Conservation (phyloP, 148 eudicot genomes). For the Gaultheria prostrata region DNA sequence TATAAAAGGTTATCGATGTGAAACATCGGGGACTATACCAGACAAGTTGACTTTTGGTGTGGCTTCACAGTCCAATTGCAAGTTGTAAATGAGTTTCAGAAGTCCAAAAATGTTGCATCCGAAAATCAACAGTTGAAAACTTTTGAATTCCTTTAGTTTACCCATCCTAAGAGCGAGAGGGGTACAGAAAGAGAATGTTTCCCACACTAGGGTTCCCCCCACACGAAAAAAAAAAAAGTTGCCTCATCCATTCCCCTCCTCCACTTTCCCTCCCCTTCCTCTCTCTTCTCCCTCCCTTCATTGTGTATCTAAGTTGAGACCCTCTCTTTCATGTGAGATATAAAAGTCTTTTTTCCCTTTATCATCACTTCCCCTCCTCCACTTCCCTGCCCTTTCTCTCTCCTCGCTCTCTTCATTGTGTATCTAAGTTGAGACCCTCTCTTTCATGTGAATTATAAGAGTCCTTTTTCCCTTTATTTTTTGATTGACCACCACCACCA, state of each 20-base stretch:
- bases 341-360: neutral
- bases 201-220: neutral
- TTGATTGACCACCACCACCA: neutral
- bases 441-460: neutral
- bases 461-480: neutral
- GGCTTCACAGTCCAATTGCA: neutral
- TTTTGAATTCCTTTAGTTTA: no score
- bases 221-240: no score
- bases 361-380: no score
- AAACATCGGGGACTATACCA: neutral
- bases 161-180: neutral
- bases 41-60: neutral
- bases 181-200: neutral
- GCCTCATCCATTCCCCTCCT: no score
- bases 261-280: no score
- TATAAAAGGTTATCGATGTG: neutral
- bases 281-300: neutral
- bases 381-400: no score
- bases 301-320: neutral
- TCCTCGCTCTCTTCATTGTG: neutral
- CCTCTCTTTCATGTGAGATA: neutral
- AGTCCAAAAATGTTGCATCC: slow-evolving; percentile 1
- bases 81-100: neutral
- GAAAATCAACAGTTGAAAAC: neutral
- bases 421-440: neutral